Percentiles rank a stretch among this genome's conserved stretches.
Evolutionary conservation across 192 early-diverging fungal species (phyloP).

Genomic region (Coemansia sp.): DNA sequence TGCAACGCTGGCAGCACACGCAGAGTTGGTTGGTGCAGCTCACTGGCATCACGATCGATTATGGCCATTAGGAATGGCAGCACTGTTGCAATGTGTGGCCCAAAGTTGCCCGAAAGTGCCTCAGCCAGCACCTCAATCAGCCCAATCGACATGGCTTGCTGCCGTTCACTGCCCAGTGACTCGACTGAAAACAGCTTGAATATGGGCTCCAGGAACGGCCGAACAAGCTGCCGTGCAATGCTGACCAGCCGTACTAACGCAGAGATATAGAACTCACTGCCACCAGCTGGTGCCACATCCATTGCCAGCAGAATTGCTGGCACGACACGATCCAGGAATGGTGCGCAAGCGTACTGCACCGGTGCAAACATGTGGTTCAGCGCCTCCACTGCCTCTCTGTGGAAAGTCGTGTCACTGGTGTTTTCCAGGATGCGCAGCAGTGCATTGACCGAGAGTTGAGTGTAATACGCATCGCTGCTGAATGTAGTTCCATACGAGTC

Average conservation of each 20-base stretch:
- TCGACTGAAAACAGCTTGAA: conserved; percentile 83
- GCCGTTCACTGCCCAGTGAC: conserved; percentile 67
- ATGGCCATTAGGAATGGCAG: conserved; percentile 84
- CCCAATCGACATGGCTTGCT: conserved; percentile 59
- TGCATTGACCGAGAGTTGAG: conserved; percentile 84
- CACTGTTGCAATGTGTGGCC: conserved; percentile 76
- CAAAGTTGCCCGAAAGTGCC: conserved; percentile 90
- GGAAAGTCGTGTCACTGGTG: conserved; percentile 74
- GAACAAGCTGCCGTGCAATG: conserved; percentile 90
- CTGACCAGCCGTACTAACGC: conserved; percentile 77
- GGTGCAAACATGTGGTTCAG: conserved; percentile 93
- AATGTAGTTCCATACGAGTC: conserved; percentile 26
- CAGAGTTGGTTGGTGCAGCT: conserved; percentile 62
- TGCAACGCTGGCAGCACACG: conserved; percentile 78
- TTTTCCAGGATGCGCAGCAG: conserved; percentile 88
- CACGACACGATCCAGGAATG: conserved; percentile 60
- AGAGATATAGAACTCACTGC: conserved; percentile 88
- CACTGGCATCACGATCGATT: conserved; percentile 78
- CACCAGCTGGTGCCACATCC: conserved; percentile 70
- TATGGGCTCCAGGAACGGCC: conserved; percentile 80
- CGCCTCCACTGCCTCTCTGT: conserved; percentile 86
- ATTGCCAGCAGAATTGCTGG: conserved; percentile 86
- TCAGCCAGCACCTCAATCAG: conserved; percentile 86
- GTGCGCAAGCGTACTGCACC: conserved; percentile 34
- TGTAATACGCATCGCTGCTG: conserved; percentile 80